Percentiles rank a stretch among this genome's conserved stretches.
These are phyloP conservation scores for Wallacemonas sp. DNA, from an alignment of 208 protist species.

Conservation along the genomic window DNA sequence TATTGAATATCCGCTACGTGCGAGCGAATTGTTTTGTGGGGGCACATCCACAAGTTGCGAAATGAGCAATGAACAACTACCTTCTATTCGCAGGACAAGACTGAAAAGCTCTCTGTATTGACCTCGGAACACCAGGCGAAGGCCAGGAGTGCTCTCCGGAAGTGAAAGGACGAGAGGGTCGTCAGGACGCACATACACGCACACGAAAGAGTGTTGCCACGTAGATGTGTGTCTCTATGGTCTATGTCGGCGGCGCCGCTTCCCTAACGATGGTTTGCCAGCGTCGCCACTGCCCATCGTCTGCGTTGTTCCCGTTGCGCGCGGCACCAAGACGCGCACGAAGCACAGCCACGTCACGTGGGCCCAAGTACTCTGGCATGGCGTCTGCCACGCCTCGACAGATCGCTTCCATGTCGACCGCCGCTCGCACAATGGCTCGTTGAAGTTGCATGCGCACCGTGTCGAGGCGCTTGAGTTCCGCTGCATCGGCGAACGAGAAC, in stretches of 20 bases:
- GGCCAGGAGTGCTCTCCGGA: background rate
- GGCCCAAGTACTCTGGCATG: background rate
- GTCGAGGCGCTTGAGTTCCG: constrained; percentile 59
- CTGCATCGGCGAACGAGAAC: constrained; percentile 66
- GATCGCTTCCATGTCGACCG: background rate
- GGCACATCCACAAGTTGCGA: too few species aligned
- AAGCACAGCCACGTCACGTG: constrained; percentile 15
- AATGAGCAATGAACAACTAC: too few species aligned
- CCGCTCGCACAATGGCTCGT: constrained; percentile 21
- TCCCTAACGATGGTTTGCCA: constrained; percentile 29
- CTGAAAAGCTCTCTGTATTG: too few species aligned
- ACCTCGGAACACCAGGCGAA: too few species aligned
- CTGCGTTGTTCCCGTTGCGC: background rate
- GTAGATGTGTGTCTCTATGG: too few species aligned
- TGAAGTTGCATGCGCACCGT: constrained; percentile 52
- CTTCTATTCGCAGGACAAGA: too few species aligned
- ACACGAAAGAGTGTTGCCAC: constrained; percentile 2
- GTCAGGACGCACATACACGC: background rate
- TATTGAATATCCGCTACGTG: too few species aligned
- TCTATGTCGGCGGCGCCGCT: too few species aligned
- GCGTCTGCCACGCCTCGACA: background rate
- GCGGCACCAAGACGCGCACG: constrained; percentile 15
- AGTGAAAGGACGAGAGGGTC: background rate
- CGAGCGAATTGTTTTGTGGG: too few species aligned
- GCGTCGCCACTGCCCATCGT: background rate